Evolutionary conservation across 257 asterid genomes (phyloP), one percentile per base, ranked within the genome.

Genomic region (Solanum piurae): DNA sequence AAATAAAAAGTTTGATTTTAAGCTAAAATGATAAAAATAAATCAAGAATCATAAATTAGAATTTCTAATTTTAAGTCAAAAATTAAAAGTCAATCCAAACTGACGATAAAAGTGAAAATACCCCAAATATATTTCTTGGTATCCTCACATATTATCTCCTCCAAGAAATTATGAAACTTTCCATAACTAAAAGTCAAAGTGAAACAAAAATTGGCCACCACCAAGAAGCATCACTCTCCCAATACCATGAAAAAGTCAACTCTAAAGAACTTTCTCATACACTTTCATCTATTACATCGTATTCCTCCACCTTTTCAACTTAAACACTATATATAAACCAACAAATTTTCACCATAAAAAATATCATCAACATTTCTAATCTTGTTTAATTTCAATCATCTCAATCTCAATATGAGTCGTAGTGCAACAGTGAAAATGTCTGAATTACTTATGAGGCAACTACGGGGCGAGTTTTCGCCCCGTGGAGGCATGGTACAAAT

Each of bases 381-480:
- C 9, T 52, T 0, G 1, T 29, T 27, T 29, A 18, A 16, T 52
- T 83, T 49, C 71, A 27, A 34, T 83, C 29, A 27, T 60, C 10
- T 86, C 34, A 34, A 25, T 58, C 12, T 86, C 29, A 36, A 76
- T 83, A 94, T 94, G 95, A 93, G 89, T 29, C 90, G 88, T 33
- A 87, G 86, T 8, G 92, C 88, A 3, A 86, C 91, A 13, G 27
- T 86, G 83, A 93, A 85, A 21, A 85, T 90, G 23, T 89, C 93
- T 0, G 85, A 83, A 12, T 25, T 89, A 83, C 89, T 92, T 76
- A 37, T 91, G 9, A 87, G 69, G 62, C 92, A 90, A 27, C 46
- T 89, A 1, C 86, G 62, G 33, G 86, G 77, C 8, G 85, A 86
- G 9, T 36, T 52, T 44, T 60, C 66, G 1, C 86, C 40, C 64